These are phyloP conservation scores for Gryganskiella cystojenkinii DNA, from an alignment of 192 early-diverging fungal genomes.

Conservation along the genomic window DNA sequence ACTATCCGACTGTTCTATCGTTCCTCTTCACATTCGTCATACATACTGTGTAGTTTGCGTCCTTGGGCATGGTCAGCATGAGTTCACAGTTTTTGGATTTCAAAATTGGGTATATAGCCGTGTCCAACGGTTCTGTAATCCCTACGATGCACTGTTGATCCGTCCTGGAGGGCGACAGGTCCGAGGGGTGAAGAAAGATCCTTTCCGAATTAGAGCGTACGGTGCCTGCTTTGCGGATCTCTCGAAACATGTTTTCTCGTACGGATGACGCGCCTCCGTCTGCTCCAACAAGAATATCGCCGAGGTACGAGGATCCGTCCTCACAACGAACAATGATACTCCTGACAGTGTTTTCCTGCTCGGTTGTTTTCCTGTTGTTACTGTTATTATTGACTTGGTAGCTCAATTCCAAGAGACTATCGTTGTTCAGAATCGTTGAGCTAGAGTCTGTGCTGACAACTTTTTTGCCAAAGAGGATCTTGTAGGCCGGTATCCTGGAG, in stretches of 20 bases:
- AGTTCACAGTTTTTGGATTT: constrained; percentile 1
- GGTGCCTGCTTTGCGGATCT: background rate
- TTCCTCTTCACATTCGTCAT: background rate
- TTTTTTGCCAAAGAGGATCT: background rate
- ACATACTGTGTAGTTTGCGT: constrained; percentile 3
- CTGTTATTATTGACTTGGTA: too few relatives aligned
- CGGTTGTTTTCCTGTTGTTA: background rate
- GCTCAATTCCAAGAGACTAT: too few relatives aligned
- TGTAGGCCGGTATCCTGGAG: background rate
- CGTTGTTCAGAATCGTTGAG: too few relatives aligned
- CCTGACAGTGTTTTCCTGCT: background rate
- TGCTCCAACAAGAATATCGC: constrained; percentile 3
- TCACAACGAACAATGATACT: background rate
- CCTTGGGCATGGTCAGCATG: constrained; percentile 8
- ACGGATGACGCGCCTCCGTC: constrained; percentile 4
- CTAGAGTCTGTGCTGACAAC: background rate
- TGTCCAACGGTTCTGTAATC: constrained; percentile 1
- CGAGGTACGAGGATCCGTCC: background rate
- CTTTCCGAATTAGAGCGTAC: background rate
- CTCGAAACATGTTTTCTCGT: background rate
- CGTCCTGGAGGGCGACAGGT: background rate
- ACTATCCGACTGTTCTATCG: background rate
- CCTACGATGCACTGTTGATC: constrained; percentile 7
- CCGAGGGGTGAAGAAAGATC: background rate
- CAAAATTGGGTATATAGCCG: background rate